Evolutionary conservation across 1,284 basidiomycete genomes (phyloP).

Genomic region (Puccinia triticina): DNA sequence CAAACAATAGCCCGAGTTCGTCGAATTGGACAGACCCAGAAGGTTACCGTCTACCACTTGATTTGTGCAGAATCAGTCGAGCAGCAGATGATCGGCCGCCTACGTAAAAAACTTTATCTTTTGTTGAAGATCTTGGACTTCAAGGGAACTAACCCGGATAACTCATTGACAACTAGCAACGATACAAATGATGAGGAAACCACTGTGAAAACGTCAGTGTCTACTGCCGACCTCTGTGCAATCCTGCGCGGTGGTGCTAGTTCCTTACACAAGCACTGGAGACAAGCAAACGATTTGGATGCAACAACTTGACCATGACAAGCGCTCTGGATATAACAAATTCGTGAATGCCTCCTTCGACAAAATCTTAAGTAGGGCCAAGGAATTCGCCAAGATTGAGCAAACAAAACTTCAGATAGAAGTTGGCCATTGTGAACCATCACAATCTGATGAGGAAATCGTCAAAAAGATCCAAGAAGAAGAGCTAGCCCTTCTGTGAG

Average conservation of each 20-base stretch:
- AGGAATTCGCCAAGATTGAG: constrained; percentile 52
- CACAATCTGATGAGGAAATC: constrained; percentile 56
- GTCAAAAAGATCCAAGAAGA: constrained; percentile 64
- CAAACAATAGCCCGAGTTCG: constrained; percentile 56
- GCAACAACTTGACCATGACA: constrained; percentile 63
- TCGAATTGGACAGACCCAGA: constrained; percentile 55
- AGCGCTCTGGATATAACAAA: constrained; percentile 59
- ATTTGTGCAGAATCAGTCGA: constrained; percentile 64
- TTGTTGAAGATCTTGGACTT: constrained; percentile 67
- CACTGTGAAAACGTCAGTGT: constrained; percentile 52
- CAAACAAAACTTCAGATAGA: constrained; percentile 52
- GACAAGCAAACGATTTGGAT: constrained; percentile 61
- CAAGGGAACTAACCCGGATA: constrained; percentile 55
- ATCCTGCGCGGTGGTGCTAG: constrained; percentile 39
- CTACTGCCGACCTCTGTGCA: constrained; percentile 29
- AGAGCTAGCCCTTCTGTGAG: constrained; percentile 65
- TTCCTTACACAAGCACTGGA: constrained; percentile 62
- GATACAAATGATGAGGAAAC: constrained; percentile 63
- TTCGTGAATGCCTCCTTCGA: constrained; percentile 54
- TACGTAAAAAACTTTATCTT: constrained; percentile 69
- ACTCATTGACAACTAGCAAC: constrained; percentile 59
- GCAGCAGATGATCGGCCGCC: constrained; percentile 70
- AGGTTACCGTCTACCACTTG: constrained; percentile 55
- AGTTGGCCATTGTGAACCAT: constrained; percentile 40
- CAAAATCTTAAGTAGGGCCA: constrained; percentile 52